These are phyloP conservation scores for Mortierella antarctica DNA, from an alignment of 192 early-diverging fungal species.

Conservation along the genomic window DNA sequence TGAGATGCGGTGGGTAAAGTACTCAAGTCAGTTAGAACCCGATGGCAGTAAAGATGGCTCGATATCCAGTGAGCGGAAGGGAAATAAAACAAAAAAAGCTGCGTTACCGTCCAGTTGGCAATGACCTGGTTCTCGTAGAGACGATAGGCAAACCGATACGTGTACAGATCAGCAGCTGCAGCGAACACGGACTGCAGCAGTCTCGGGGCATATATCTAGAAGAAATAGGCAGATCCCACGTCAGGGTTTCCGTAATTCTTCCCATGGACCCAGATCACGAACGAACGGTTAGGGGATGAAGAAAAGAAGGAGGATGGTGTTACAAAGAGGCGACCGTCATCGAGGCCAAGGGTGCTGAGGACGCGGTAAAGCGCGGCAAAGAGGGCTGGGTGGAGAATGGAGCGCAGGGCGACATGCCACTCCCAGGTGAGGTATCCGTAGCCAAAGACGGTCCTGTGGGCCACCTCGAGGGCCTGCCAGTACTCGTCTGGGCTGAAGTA, in stretches of 20 bases:
- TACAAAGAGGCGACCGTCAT: constrained; percentile 77
- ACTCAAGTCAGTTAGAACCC: background rate
- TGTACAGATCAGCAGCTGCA: constrained; percentile 76
- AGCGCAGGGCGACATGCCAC: constrained; percentile 86
- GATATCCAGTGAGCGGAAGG: background rate
- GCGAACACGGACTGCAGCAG: constrained; percentile 81
- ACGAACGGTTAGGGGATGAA: background rate
- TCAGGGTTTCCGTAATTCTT: background rate
- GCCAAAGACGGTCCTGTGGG: constrained; percentile 86
- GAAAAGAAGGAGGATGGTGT: constrained; percentile 17
- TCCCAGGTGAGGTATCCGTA: constrained; percentile 96
- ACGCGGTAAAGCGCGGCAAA: constrained; percentile 84
- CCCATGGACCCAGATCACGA: background rate
- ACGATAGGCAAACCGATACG: constrained; percentile 75
- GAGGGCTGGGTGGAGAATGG: constrained; percentile 84
- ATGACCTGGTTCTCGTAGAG: constrained; percentile 64
- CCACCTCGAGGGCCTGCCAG: constrained; percentile 97
- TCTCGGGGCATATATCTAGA: constrained; percentile 78
- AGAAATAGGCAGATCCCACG: background rate
- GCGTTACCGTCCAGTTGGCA: constrained; percentile 72
- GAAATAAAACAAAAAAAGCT: background rate
- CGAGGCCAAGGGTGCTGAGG: constrained; percentile 69
- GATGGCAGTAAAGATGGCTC: background rate
- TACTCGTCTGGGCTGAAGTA: constrained; percentile 96
- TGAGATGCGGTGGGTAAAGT: background rate